phyloP scores from a whole-genome alignment of 495 filamentous ascomycete species.

The Terfezia claveryi region DNA sequence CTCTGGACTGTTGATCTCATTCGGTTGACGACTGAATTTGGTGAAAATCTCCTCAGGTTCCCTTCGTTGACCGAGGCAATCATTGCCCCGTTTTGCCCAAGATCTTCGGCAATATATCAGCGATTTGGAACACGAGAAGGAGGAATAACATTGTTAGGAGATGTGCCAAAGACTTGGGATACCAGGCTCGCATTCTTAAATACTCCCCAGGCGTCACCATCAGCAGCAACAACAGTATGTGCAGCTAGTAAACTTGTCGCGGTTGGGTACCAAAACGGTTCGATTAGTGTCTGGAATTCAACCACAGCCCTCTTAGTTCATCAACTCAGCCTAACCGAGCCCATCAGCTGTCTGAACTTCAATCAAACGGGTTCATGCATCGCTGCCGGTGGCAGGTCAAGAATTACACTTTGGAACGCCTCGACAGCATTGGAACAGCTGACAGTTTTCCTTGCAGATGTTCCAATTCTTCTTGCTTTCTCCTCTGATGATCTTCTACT shows the following conservation, averaged over 20 bases:
- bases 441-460: not conserved
- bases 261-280: not conserved
- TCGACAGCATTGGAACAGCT: not conserved
- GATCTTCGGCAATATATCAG: constrained; percentile 4
- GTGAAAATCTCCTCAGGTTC: constrained; percentile 1
- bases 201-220: not conserved
- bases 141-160: constrained; percentile 1
- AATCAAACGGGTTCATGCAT: constrained; percentile 4
- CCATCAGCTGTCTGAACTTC: constrained; percentile 2
- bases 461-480: constrained; percentile 4
- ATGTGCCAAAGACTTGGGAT: constrained; percentile 1
- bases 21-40: constrained; percentile 5
- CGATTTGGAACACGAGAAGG: constrained; percentile 1
- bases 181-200: constrained; percentile 1
- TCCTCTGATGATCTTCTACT: not conserved
- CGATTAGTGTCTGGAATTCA: not conserved
- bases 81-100: not conserved
- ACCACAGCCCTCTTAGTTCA: constrained; percentile 1
- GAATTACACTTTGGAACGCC: constrained; percentile 3
- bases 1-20: constrained; percentile 25
- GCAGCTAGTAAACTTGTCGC: not conserved
- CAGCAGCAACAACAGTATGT: not conserved
- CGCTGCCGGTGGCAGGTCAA: constrained; percentile 1
- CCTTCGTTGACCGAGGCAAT: not conserved
- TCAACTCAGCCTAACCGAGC: constrained; percentile 1